Conservation (phyloP, 2,329 filamentous ascomycete species). For the Leptodontidium sp. region DNA sequence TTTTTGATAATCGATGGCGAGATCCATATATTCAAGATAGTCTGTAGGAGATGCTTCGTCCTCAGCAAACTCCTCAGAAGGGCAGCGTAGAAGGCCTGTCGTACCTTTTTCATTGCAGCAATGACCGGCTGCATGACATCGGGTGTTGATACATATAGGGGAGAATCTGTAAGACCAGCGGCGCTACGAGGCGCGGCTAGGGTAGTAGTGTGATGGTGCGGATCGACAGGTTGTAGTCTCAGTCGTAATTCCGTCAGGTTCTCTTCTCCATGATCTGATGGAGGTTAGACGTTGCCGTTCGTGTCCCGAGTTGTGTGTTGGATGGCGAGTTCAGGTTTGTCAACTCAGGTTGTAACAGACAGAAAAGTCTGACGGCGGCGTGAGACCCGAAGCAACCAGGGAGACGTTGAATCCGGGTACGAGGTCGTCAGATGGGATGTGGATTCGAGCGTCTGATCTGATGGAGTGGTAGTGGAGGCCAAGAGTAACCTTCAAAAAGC, state of each 20-base stretch:
- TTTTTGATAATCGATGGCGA: constrained; percentile 48
- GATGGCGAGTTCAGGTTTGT: constrained; percentile 8
- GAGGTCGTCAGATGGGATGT: constrained; percentile 24
- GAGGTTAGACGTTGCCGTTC: constrained; percentile 15
- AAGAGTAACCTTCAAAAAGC: constrained; percentile 38
- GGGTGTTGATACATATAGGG: constrained; percentile 45
- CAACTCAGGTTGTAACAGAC: constrained; percentile 11
- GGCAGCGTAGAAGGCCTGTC: constrained; percentile 61
- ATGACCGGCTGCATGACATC: constrained; percentile 57
- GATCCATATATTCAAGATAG: constrained; percentile 63
- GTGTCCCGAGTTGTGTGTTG: constrained; percentile 10
- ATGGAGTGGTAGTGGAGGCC: constrained; percentile 25
- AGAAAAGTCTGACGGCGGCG: constrained; percentile 22
- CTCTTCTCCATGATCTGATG: constrained; percentile 36
- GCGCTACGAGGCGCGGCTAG: constrained; percentile 39
- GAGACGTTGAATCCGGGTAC: constrained; percentile 32
- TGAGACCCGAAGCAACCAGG: constrained; percentile 25
- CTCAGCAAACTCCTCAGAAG: constrained; percentile 64
- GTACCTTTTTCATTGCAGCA: constrained; percentile 65
- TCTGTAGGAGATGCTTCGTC: constrained; percentile 66
- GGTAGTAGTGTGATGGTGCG: constrained; percentile 28
- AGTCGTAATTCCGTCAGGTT: constrained; percentile 21
- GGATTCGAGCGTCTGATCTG: constrained; percentile 28
- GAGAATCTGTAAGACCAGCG: constrained; percentile 29
- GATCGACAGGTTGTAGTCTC: constrained; percentile 30